Evolutionary conservation across 1,284 basidiomycete genomes (phyloP), one percentile per base, ranked within the genome.

Genomic region (Moesziomyces globuligerus): DNA sequence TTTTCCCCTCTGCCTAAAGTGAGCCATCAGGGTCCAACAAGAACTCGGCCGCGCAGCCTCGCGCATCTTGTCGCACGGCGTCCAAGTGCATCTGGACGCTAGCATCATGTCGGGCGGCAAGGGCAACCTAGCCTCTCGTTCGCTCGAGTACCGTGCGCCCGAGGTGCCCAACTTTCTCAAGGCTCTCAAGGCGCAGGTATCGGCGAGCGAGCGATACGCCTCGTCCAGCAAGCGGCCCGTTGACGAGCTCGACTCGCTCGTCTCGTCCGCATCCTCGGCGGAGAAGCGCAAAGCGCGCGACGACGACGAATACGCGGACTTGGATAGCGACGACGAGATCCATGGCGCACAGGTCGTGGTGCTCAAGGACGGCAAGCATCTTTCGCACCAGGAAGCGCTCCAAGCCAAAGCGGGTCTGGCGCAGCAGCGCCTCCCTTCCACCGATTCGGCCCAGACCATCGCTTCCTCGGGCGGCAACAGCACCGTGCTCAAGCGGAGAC

Each of bases 271-370:
- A 5, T 42, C 66, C 4, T 21, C 40, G 7, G 43, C 53, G 1
- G 42, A 24, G 4, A 62, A 48, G 6, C 40, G 54, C 2, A 55
- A 52, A 21, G 43, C 23, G 1, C 1, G 17, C 0, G 26, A 51
- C 3, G 47, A 38, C 0, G 42, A 56, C 3, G 36, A 40, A n/a
- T 41, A 50, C 6, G 39, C 7, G 8, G 56, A 20, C 0, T 38
- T 52, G 9, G 70, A 68, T 11, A 50, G 58, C 39, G 72, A 73
- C 6, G 62, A 73, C 20, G 76, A 77, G 11, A 36, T 69, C 26
- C 45, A 43, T 8, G 67, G 68, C 5, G 77, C 77, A 2, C 74
- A 76, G 53, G 60, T 79, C 4, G 77, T 79, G 20, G 72, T 79
- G 5, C 40, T 79, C 2, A 75, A 76, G 17, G 66, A 76, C 26